Evolutionary conservation across 164 flowering plant species (phyloP).

Genomic region (Vitis rotundifolia): DNA sequence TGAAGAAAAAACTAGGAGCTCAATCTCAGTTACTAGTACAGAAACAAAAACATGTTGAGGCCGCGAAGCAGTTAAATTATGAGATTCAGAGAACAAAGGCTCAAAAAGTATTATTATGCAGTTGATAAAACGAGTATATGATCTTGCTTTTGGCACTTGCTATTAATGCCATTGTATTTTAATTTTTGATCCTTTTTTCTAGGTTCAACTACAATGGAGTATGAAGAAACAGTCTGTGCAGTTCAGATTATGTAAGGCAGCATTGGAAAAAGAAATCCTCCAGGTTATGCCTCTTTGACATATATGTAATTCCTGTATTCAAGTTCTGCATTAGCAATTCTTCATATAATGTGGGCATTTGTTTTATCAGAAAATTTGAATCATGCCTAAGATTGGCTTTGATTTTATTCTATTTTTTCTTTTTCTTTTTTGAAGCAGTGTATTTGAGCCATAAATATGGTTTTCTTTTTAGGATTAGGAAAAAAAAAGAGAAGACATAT

Average conservation of each 20-base stretch:
- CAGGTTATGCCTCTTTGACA: slow-evolving; percentile 52
- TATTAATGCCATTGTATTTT: slow-evolving; percentile 2
- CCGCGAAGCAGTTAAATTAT: slow-evolving; percentile 57
- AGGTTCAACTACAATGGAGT: slow-evolving; percentile 94
- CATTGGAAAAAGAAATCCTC: slow-evolving; percentile 85
- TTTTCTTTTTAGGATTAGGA: background rate
- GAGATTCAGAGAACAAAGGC: slow-evolving; percentile 83
- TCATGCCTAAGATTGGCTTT: too few relatives aligned
- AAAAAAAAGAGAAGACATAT: background rate
- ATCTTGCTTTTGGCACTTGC: background rate
- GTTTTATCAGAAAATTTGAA: background rate
- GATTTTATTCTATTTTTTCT: too few relatives aligned
- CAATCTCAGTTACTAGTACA: slow-evolving; percentile 72
- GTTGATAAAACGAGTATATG: background rate
- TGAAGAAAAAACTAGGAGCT: slow-evolving; percentile 78
- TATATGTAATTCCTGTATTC: background rate
- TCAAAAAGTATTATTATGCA: slow-evolving; percentile 60
- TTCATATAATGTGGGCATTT: background rate
- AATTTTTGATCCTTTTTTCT: background rate
- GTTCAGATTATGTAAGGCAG: slow-evolving; percentile 79
- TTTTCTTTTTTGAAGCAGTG: too few relatives aligned
- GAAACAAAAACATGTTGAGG: slow-evolving; percentile 67
- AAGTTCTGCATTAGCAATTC: background rate
- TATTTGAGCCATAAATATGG: too few relatives aligned
- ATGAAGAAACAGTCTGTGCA: slow-evolving; percentile 93